Evolutionary conservation across 176 grass and related monocot genomes (phyloP), one percentile per base, ranked within the genome.

Genomic region (Themeda triandra): DNA sequence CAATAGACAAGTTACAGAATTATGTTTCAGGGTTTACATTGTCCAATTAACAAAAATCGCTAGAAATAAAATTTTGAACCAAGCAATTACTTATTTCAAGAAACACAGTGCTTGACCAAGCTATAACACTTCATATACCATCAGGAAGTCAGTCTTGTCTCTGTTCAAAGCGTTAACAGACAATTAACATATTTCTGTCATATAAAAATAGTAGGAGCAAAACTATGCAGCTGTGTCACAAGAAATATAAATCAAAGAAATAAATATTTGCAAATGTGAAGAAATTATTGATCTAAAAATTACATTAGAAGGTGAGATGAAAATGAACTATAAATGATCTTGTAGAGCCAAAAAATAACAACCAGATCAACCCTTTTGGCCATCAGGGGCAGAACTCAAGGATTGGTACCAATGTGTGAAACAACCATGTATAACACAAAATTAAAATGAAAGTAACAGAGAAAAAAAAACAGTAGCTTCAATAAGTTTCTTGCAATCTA

Each of bases 401-500:
- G 56, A 66, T 44, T 84, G 72, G 17, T 44, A 77, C 14, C 31
- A 40, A 77, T 56, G 31, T 25, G 75, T 27, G 13, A 46, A 70
- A 82, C 25, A 81, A 36, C 4, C 66, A 84, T 66, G 44, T 13
- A 48, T 48, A 24, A 25, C 74, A 56, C 1, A 68, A 69, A 54
- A 84, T 13, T 86, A 53, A 70, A 25, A 82, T 60, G 49, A 63
- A 53, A 81, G 29, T 49, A 51, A 90, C 44, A 19, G 60, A 46
- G 70, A 19, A 82, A 82, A 82, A 82, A 85, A 82, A 86, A 25
- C 13, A 72, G 46, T 67, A 66, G 36, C 56, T 83, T 83, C 8
- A 86, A 90, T 35, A 82, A 46, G 71, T 86, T 79, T 73, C 36
- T 82, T 60, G 88, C 37, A 86, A 79, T 73, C 80, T 79, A 86